phyloP scores from a whole-genome alignment of 495 filamentous ascomycete species.

The Neurospora tetrasperma region DNA sequence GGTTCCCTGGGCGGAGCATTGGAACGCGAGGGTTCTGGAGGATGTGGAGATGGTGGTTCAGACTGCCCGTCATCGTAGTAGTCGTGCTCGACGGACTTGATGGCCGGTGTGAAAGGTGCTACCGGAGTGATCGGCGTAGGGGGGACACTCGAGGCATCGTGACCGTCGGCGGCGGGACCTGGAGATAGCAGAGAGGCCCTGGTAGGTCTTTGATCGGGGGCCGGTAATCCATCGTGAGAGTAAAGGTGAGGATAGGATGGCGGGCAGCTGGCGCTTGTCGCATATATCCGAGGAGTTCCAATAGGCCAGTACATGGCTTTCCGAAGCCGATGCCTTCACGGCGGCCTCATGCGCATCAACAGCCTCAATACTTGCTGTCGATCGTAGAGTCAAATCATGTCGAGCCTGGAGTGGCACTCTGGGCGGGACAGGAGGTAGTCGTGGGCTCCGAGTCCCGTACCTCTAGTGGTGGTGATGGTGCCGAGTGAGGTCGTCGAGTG shows the following conservation, averaged over 20 bases:
- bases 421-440: background rate
- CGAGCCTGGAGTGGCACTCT: background rate
- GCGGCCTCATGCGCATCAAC: constrained; percentile 21
- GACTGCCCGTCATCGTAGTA: constrained; percentile 22
- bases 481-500: background rate
- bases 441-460: background rate
- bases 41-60: background rate
- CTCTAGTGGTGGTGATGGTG: background rate
- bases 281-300: constrained; percentile 82
- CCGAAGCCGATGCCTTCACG: constrained; percentile 18
- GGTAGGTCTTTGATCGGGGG: constrained; percentile 19
- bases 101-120: constrained; percentile 41
- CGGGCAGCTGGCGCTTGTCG: constrained; percentile 50
- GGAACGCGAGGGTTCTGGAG: constrained; percentile 1
- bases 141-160: constrained; percentile 16
- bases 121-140: constrained; percentile 31
- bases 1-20: constrained; percentile 36
- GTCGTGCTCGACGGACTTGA: constrained; percentile 43
- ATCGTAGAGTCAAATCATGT: constrained; percentile 20
- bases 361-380: background rate
- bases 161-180: constrained; percentile 14
- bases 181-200: constrained; percentile 16
- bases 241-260: constrained; percentile 29
- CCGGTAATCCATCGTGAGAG: constrained; percentile 34
- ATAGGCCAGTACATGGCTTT: constrained; percentile 91